Percentiles rank a stretch among this genome's conserved stretches.
These are phyloP conservation scores for Pichia gijzeniarum DNA, from an alignment of 805 yeast genomes.

Conservation along the genomic window DNA sequence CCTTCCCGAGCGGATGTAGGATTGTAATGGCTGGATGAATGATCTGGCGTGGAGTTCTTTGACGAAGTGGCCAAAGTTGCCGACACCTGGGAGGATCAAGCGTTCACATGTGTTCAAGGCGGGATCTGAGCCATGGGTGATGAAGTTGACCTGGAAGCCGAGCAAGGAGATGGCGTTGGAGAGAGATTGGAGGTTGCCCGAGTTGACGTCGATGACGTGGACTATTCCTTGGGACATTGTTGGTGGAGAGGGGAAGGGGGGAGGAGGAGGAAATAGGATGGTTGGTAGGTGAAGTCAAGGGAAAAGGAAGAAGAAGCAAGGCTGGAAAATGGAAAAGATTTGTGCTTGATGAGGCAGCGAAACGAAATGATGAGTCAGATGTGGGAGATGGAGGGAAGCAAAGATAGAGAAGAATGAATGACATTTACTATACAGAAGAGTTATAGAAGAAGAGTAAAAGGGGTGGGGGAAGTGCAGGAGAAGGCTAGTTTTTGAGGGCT, in stretches of 20 bases:
- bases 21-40: constrained; percentile 56
- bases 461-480: too few relatives aligned
- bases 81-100: constrained; percentile 92
- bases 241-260: background rate
- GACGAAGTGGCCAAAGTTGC: constrained; percentile 93
- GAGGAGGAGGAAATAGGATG: too few relatives aligned
- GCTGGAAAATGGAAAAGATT: too few relatives aligned
- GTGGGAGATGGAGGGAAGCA: too few relatives aligned
- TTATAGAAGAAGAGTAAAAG: too few relatives aligned
- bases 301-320: too few relatives aligned
- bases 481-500: constrained; percentile 20
- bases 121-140: constrained; percentile 55
- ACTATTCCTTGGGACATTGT: constrained; percentile 28
- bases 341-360: too few relatives aligned
- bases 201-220: constrained; percentile 86
- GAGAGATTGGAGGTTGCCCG: constrained; percentile 89
- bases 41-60: constrained; percentile 55
- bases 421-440: too few relatives aligned
- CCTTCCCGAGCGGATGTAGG: constrained; percentile 69
- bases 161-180: constrained; percentile 76
- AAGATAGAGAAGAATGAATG: too few relatives aligned
- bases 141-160: constrained; percentile 63
- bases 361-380: too few relatives aligned
- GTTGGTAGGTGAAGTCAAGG: too few relatives aligned
- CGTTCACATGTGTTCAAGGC: constrained; percentile 39